Evolutionary conservation across 306 rosid genomes (phyloP).

Genomic region (Gastrolobium villosum): DNA sequence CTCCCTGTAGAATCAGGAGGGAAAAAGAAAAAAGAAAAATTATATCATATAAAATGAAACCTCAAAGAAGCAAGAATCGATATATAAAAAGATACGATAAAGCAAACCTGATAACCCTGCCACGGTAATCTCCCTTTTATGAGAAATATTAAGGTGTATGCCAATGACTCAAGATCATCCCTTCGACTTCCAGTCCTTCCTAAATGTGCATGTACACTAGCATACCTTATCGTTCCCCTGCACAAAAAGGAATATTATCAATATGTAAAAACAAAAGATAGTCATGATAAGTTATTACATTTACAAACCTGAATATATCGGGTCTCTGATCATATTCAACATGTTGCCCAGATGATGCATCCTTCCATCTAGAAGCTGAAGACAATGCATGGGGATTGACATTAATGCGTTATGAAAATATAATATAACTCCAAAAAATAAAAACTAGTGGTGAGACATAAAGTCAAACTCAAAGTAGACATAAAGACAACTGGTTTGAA

Average conservation of each 20-base stretch:
- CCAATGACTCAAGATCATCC: constrained; percentile 94
- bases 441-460: background rate
- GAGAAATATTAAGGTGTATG: constrained; percentile 92
- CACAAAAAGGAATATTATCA: constrained; percentile 41
- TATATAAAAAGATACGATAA: constrained; percentile 25
- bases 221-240: constrained; percentile 98
- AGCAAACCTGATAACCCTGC: constrained; percentile 94
- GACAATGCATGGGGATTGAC: constrained; percentile 41
- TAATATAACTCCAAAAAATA: constrained; percentile 32
- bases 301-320: constrained; percentile 85
- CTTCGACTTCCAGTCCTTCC: constrained; percentile 97
- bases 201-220: constrained; percentile 96
- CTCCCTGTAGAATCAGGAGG: constrained; percentile 72
- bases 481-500: constrained; percentile 16
- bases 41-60: constrained; percentile 37
- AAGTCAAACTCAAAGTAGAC: constrained; percentile 17
- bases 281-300: background rate
- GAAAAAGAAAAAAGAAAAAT: background rate
- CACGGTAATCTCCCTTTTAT: constrained; percentile 93
- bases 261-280: constrained; percentile 23
- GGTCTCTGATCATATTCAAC: constrained; percentile 98
- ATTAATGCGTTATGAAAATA: constrained; percentile 22
- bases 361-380: constrained; percentile 96
- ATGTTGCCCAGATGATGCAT: constrained; percentile 81
- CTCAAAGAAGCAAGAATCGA: constrained; percentile 26